Percentiles rank a stretch among this genome's conserved stretches.
phyloP scores from a whole-genome alignment of 495 filamentous ascomycete genomes.

The Aspergillus mulundensis region DNA sequence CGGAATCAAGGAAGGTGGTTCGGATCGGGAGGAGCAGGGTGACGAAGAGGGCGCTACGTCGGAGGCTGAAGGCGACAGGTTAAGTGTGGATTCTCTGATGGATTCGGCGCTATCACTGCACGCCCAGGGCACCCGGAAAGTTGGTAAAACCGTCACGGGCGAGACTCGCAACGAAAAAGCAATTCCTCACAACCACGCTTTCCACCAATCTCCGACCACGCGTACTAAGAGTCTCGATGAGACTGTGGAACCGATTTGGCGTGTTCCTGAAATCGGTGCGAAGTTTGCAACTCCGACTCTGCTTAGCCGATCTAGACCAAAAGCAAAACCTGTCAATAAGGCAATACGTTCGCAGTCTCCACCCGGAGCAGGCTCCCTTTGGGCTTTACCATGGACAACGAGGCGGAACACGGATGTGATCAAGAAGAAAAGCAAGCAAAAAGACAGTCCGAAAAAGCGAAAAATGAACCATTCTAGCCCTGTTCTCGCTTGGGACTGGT shows the following conservation, averaged over 20 bases:
- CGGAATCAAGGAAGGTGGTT: not conserved
- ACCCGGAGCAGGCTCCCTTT: constrained; percentile 36
- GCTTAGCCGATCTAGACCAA: constrained; percentile 17
- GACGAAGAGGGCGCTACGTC: constrained; percentile 13
- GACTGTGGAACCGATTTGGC: constrained; percentile 32
- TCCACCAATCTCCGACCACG: constrained; percentile 10
- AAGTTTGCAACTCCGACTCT: constrained; percentile 33
- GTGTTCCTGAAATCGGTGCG: constrained; percentile 36
- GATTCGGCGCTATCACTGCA: constrained; percentile 20
- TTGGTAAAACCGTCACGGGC: not conserved
- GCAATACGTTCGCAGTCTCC: constrained; percentile 29
- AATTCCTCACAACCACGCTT: constrained; percentile 15
- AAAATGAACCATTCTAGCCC: constrained; percentile 36
- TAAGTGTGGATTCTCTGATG: constrained; percentile 26
- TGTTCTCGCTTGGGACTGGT: constrained; percentile 39
- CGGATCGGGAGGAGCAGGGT: constrained; percentile 2
- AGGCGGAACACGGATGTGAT: constrained; percentile 19
- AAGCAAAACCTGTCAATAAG: constrained; percentile 16
- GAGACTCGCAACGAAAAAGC: constrained; percentile 18
- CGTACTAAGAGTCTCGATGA: constrained; percentile 5
- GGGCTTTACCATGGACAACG: constrained; percentile 29
- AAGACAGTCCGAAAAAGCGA: constrained; percentile 19
- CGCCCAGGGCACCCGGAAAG: constrained; percentile 2
- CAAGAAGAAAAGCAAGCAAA: constrained; percentile 22
- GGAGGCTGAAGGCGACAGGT: constrained; percentile 21